Conservation (phyloP, 495 filamentous ascomycete genomes). For the Echria macrotheca region DNA sequence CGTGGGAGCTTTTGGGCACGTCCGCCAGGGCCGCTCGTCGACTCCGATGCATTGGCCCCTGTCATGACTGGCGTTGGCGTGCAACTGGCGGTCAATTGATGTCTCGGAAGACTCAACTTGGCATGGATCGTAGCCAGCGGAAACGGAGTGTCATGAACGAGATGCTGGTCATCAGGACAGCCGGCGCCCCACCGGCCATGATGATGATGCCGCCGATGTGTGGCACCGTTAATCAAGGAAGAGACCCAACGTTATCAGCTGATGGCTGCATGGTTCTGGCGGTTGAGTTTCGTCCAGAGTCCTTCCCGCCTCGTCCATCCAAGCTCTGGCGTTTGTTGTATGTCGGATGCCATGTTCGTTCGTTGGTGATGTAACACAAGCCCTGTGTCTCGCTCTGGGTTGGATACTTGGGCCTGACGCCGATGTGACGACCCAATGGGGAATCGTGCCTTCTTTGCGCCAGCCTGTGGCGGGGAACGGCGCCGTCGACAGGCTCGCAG, state of each 20-base stretch:
- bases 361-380: constrained; percentile 3
- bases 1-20: constrained; percentile 2
- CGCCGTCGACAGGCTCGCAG: constrained; percentile 2
- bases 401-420: background rate
- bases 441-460: background rate
- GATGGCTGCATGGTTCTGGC: constrained; percentile 14
- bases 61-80: background rate
- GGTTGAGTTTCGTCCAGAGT: constrained; percentile 9
- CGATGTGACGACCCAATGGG: background rate
- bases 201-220: constrained; percentile 2
- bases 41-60: too few species aligned
- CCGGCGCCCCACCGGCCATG: constrained; percentile 8
- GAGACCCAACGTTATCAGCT: constrained; percentile 11
- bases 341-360: too few species aligned
- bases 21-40: background rate
- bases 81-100: constrained; percentile 19
- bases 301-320: background rate
- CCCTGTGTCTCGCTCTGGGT: background rate
- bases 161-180: constrained; percentile 20
- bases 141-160: constrained; percentile 17
- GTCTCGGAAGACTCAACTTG: constrained; percentile 14
- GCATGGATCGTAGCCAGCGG: constrained; percentile 5
- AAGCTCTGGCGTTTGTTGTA: too few species aligned
- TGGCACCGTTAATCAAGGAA: constrained; percentile 11
- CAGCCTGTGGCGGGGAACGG: background rate